Evolutionary conservation across 2,329 filamentous ascomycete species (phyloP).

Genomic region (Cytospora paraplurivora): DNA sequence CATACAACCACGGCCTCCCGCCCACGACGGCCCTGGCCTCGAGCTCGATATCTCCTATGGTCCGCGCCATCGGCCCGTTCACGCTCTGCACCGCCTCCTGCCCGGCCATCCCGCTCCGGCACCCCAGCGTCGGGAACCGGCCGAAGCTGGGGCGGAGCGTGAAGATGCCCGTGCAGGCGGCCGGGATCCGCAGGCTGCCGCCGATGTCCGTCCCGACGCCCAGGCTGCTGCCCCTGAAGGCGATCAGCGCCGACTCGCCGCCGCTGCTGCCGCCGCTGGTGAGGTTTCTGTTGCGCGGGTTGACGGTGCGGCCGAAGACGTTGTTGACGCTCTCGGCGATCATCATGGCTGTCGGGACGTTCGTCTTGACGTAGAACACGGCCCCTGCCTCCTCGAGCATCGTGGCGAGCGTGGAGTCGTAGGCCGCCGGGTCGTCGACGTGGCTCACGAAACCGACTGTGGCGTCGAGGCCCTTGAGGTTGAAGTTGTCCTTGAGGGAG

Average conservation of each 20-base stretch:
- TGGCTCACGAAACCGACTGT: slow-evolving; percentile 66
- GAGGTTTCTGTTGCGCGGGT: slow-evolving; percentile 60
- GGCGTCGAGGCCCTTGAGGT: slow-evolving; percentile 60
- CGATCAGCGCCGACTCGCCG: slow-evolving; percentile 66
- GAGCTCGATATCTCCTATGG: slow-evolving; percentile 55
- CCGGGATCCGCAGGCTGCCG: slow-evolving; percentile 56
- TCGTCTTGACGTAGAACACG: slow-evolving; percentile 60
- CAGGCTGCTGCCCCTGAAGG: slow-evolving; percentile 58
- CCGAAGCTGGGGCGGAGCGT: slow-evolving; percentile 59
- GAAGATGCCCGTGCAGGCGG: slow-evolving; percentile 60
- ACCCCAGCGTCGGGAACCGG: slow-evolving; percentile 58
- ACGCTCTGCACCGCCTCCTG: slow-evolving; percentile 67
- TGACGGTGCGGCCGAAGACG: slow-evolving; percentile 62
- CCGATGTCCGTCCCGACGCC: slow-evolving; percentile 68
- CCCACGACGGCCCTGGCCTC: slow-evolving; percentile 57
- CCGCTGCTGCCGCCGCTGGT: slow-evolving; percentile 69
- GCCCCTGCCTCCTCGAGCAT: slow-evolving; percentile 52
- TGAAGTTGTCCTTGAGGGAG: slow-evolving; percentile 72
- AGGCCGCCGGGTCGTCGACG: slow-evolving; percentile 56
- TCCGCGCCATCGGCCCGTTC: slow-evolving; percentile 63
- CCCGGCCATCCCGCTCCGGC: slow-evolving; percentile 61
- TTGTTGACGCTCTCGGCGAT: slow-evolving; percentile 67
- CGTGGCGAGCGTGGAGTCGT: slow-evolving; percentile 44
- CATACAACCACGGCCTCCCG: slow-evolving; percentile 56
- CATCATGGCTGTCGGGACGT: slow-evolving; percentile 67